Evolutionary conservation across 768 basidiomycete genomes (phyloP).

Genomic region (Termitomyces sp.): DNA sequence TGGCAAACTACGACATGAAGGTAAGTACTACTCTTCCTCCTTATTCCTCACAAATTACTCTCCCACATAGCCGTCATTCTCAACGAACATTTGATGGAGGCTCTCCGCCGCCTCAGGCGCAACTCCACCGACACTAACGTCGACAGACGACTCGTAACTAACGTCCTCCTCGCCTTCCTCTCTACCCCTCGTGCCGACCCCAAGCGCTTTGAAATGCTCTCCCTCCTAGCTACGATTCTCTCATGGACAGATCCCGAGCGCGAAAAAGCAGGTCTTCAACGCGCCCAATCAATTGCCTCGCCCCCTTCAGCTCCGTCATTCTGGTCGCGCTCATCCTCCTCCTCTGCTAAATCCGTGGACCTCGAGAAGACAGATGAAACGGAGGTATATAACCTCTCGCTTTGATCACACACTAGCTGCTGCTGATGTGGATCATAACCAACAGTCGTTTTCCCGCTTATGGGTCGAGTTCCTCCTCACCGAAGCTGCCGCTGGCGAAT

Average conservation of each 20-base stretch:
- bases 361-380: constrained; percentile 80
- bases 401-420: not conserved
- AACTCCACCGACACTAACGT: constrained; percentile 88
- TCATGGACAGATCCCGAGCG: constrained; percentile 89
- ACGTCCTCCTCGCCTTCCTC: constrained; percentile 87
- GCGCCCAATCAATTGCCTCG: constrained; percentile 26
- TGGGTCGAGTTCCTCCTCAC: constrained; percentile 98
- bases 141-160: constrained; percentile 89
- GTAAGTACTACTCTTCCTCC: constrained; percentile 29
- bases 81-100: constrained; percentile 97
- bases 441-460: constrained; percentile 90
- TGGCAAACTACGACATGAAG: constrained; percentile 93
- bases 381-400: constrained; percentile 45
- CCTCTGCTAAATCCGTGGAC: constrained; percentile 41
- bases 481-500: constrained; percentile 59
- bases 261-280: constrained; percentile 84
- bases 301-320: constrained; percentile 15
- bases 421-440: not conserved
- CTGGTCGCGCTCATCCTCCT: constrained; percentile 16
- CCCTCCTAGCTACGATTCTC: constrained; percentile 83
- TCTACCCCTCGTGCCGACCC: constrained; percentile 85
- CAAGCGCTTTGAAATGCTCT: constrained; percentile 96
- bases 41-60: constrained; percentile 1
- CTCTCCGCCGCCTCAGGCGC: constrained; percentile 87
- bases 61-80: constrained; percentile 77